phyloP scores from a whole-genome alignment of 176 grass and related monocot genomes.

The bread wheat (Triticum aestivum) region IWGSC_CS_RefSeq_v2.1 NC_057801.1:784408804-784409303 shows the following conservation, averaged over 20 bases:
- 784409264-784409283: slow-evolving; percentile 36
- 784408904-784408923: slow-evolving; percentile 37
- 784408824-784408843: slow-evolving; percentile 41
- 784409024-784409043: slow-evolving; percentile 51
- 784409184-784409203: not conserved
- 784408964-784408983: slow-evolving; percentile 42
- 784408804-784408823: slow-evolving; percentile 46
- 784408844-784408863: slow-evolving; percentile 50
- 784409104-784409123: too few relatives aligned
- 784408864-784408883: slow-evolving; percentile 34
- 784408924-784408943: slow-evolving; percentile 46
- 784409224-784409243: slow-evolving; percentile 37
- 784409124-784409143: too few relatives aligned
- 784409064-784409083: slow-evolving; percentile 1
- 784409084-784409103: slow-evolving; percentile 29
- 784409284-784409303: slow-evolving; percentile 44
- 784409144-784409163: too few relatives aligned
- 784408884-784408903: slow-evolving; percentile 34
- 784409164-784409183: too few relatives aligned
- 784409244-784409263: slow-evolving; percentile 52
- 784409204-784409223: slow-evolving; percentile 54
- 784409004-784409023: slow-evolving; percentile 29
- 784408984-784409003: slow-evolving; percentile 55
- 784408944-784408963: not conserved
- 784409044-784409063: slow-evolving; percentile 42